phyloP scores from a whole-genome alignment of 139 green algal species.

The Tetraselmis chui region DNA sequence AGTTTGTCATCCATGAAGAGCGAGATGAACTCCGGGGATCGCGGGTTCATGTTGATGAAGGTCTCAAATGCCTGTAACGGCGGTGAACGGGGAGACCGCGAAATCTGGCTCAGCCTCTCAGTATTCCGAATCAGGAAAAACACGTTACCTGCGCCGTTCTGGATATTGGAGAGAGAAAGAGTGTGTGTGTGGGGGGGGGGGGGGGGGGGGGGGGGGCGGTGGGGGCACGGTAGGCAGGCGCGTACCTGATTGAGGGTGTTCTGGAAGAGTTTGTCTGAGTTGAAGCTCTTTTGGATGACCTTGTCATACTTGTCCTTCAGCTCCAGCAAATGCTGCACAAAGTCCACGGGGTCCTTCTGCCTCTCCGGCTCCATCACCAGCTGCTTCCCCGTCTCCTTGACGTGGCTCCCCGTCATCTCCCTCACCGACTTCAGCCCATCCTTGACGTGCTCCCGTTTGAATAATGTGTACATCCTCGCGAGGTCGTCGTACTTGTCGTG shows the following conservation, averaged over 20 bases:
- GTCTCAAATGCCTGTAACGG: conserved; percentile 70
- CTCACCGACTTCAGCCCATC: conserved; percentile 61
- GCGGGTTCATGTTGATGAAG: conserved; percentile 89
- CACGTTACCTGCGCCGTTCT: too few species aligned
- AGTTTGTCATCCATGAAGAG: conserved; percentile 96
- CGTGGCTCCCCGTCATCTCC: conserved; percentile 39
- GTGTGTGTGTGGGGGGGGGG: too few species aligned
- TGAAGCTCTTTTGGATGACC: conserved; percentile 66
- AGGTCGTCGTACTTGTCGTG: conserved; percentile 80
- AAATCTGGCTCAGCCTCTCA: too few species aligned
- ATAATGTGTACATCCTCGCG: conserved; percentile 83
- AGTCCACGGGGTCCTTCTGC: conserved; percentile 75
- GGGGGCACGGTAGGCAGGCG: too few species aligned
- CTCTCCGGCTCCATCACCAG: conserved; percentile 70
- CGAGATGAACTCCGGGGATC: conserved; percentile 90
- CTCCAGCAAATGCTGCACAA: conserved; percentile 79
- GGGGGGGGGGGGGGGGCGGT: too few species aligned
- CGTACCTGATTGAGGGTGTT: conserved; percentile 70
- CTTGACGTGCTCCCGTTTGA: conserved; percentile 52
- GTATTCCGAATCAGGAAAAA: too few species aligned
- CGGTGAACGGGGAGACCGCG: not conserved
- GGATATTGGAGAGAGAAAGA: too few species aligned
- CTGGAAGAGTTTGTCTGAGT: conserved; percentile 82
- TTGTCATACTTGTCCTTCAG: conserved; percentile 85
- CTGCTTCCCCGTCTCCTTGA: conserved; percentile 60